Conservation (phyloP, 176 grass and related monocot species). For the Metroxylon sagu region DNA sequence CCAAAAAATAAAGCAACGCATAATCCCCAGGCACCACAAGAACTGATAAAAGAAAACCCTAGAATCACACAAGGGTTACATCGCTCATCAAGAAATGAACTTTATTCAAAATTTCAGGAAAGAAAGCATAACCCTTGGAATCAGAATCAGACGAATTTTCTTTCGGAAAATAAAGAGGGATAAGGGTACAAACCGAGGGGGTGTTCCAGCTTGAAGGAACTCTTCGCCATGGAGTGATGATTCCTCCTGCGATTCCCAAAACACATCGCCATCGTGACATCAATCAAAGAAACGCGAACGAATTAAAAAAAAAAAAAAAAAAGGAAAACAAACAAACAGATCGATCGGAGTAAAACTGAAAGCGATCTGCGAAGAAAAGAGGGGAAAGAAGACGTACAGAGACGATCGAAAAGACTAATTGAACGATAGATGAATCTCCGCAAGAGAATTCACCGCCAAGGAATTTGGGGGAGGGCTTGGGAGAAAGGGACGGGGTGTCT, state of each 20-base stretch:
- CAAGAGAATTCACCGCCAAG: too few relatives aligned
- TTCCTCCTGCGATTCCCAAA: conserved; percentile 21
- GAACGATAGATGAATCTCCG: too few relatives aligned
- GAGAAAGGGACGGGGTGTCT: too few relatives aligned
- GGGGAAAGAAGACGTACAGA: too few relatives aligned
- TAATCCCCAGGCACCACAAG: too few relatives aligned
- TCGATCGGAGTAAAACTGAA: too few relatives aligned
- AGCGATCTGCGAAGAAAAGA: too few relatives aligned
- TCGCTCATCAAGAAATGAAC: not conserved
- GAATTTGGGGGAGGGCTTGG: too few relatives aligned
- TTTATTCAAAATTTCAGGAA: not conserved
- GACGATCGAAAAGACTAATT: too few relatives aligned
- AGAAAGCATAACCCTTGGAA: not conserved
- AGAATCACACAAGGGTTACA: not conserved
- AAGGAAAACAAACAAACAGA: too few relatives aligned
- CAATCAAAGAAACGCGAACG: not conserved
- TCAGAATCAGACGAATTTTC: not conserved
- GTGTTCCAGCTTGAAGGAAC: conserved; percentile 50
- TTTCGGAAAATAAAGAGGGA: not conserved
- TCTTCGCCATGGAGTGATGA: conserved; percentile 36
- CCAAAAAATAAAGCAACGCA: too few relatives aligned
- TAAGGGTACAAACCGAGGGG: conserved; percentile 31
- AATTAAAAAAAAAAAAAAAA: too few relatives aligned
- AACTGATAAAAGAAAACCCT: not conserved
- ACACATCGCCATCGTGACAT: not conserved